Percentiles rank a stretch among this genome's conserved stretches.
phyloP scores from a whole-genome alignment of 306 rosid species.

The Albizia julibrissin region DNA sequence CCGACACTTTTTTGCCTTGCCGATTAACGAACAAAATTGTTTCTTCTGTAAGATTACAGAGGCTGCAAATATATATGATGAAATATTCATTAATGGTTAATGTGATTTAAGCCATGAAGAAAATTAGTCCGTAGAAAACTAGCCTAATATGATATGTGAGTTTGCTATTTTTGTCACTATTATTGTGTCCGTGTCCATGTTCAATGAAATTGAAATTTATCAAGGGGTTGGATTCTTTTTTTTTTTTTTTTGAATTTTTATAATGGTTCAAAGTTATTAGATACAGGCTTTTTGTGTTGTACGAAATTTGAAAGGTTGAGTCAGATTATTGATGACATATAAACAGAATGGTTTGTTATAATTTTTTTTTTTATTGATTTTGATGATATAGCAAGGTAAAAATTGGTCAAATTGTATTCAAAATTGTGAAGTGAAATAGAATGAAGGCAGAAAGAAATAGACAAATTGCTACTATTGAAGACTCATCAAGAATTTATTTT shows the following conservation, averaged over 20 bases:
- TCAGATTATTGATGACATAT: background rate
- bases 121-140: no score
- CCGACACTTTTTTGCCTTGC: conserved; percentile 6
- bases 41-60: background rate
- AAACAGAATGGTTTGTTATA: background rate
- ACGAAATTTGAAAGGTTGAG: background rate
- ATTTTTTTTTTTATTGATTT: no score
- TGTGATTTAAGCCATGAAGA: background rate
- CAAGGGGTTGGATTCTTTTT: no score
- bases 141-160: no score
- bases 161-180: no score
- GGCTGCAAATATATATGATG: background rate
- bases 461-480: background rate
- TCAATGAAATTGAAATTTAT: no score
- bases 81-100: background rate
- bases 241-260: no score
- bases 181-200: no score
- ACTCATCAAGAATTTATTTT: background rate
- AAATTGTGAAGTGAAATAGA: background rate
- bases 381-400: background rate
- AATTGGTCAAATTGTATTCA: background rate
- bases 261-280: background rate
- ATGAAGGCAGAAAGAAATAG: background rate
- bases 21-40: background rate
- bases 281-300: background rate